These are phyloP conservation scores for Oxalis stricta DNA, from an alignment of 441 rosid genomes.

Conservation along the genomic window DNA sequence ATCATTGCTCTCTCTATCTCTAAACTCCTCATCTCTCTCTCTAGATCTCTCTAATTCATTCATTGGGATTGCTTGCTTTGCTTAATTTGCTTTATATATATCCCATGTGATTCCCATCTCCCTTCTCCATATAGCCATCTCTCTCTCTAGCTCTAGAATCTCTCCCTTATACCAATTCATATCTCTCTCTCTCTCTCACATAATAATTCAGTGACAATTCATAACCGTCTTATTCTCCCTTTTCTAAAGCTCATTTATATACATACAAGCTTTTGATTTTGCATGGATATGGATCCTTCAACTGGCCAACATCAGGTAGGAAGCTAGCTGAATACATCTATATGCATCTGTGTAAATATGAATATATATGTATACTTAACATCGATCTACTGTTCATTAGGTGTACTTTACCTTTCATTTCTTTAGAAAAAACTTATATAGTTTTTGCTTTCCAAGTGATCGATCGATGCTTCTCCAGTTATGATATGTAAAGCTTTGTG, in stretches of 20 bases:
- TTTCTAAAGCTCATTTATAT: too few relatives aligned
- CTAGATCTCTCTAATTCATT: neutral
- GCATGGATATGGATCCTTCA: constrained; percentile 59
- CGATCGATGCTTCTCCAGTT: too few relatives aligned
- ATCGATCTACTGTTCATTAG: too few relatives aligned
- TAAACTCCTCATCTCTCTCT: neutral
- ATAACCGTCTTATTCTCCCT: too few relatives aligned
- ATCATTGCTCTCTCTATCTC: constrained; percentile 11
- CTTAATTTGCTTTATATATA: constrained; percentile 9
- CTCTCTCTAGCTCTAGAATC: constrained; percentile 2
- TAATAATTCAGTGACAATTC: too few relatives aligned
- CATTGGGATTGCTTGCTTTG: constrained; percentile 1
- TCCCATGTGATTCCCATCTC: too few relatives aligned
- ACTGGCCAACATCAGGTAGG: constrained; percentile 35
- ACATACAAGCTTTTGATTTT: constrained; percentile 4
- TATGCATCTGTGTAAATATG: too few relatives aligned
- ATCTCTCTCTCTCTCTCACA: constrained; percentile 9
- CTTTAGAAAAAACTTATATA: too few relatives aligned
- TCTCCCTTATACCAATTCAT: too few relatives aligned
- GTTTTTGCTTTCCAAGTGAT: too few relatives aligned
- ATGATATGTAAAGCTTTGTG: too few relatives aligned
- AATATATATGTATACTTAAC: too few relatives aligned
- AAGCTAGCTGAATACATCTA: neutral
- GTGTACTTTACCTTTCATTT: constrained; percentile 2
- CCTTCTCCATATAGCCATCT: neutral